phyloP scores from a whole-genome alignment of 495 filamentous ascomycete species.

The Lasiosphaeris hirsuta region DNA sequence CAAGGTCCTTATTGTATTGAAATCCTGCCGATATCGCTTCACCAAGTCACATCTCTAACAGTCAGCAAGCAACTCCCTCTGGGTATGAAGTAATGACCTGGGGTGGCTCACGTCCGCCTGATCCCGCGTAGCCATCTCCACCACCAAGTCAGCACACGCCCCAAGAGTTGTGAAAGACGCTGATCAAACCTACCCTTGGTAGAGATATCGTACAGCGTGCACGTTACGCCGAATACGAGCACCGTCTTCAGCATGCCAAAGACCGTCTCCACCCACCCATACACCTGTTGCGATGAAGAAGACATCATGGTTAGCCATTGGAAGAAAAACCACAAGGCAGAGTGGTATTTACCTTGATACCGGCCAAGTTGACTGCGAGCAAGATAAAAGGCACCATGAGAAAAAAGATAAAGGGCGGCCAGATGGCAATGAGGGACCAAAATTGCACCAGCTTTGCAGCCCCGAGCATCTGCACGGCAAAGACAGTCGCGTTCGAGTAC shows the following conservation, averaged over 20 bases:
- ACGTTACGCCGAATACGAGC: conserved; percentile 5
- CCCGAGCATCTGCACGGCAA: conserved; percentile 11
- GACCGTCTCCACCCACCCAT: conserved; percentile 8
- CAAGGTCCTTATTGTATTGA: conserved; percentile 27
- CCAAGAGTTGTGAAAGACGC: not conserved
- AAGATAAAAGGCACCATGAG: not conserved
- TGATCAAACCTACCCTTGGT: conserved; percentile 1
- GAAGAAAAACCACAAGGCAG: no score
- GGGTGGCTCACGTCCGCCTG: conserved; percentile 4
- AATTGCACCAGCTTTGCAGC: conserved; percentile 10
- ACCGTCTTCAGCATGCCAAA: conserved; percentile 7
- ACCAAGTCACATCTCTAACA: no score
- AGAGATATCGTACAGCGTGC: conserved; percentile 8
- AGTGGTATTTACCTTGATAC: no score
- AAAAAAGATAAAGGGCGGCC: conserved; percentile 14
- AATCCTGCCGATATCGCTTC: conserved; percentile 31
- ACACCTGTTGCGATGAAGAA: no score
- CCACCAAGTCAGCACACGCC: not conserved
- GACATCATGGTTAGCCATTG: no score
- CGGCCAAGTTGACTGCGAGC: conserved; percentile 3
- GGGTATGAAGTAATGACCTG: no score
- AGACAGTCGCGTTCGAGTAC: conserved; percentile 6
- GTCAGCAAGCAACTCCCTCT: no score
- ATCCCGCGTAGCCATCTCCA: not conserved
- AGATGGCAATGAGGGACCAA: conserved; percentile 2